Percentiles rank a stretch among this genome's conserved stretches.
These are phyloP conservation scores for Globisporangium rhizosaccharum DNA, from an alignment of 352 stramenopile genomes.

Conservation along the genomic window DNA sequence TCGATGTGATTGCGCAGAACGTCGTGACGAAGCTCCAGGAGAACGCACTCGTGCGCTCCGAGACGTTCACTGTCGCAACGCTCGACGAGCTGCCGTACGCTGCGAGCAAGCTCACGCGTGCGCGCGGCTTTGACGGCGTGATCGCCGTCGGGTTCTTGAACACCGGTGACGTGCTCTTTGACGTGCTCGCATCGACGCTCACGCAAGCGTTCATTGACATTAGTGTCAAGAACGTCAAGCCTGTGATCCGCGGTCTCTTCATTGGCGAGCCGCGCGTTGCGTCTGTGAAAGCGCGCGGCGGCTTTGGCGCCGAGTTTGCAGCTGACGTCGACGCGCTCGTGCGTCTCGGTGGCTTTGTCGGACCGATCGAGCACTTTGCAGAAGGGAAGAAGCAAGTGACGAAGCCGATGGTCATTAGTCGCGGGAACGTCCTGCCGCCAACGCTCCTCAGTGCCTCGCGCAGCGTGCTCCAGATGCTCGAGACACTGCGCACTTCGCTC, in stretches of 20 bases:
- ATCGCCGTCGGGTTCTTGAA: constrained; percentile 80
- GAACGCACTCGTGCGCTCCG: constrained; percentile 25
- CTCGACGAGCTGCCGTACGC: constrained; percentile 77
- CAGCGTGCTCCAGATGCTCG: constrained; percentile 52
- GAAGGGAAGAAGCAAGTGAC: constrained; percentile 32
- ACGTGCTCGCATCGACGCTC: constrained; percentile 41
- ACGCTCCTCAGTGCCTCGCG: constrained; percentile 53
- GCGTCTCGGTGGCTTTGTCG: constrained; percentile 34
- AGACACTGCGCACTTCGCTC: constrained; percentile 58
- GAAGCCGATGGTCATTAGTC: constrained; percentile 57
- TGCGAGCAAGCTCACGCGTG: constrained; percentile 71
- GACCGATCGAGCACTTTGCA: constrained; percentile 8
- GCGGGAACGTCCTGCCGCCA: constrained; percentile 64
- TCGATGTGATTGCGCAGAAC: constrained; percentile 67
- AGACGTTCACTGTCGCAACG: constrained; percentile 65
- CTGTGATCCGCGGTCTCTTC: constrained; percentile 73
- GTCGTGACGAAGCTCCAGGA: constrained; percentile 39
- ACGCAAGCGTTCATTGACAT: constrained; percentile 81
- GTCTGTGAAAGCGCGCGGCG: constrained; percentile 67
- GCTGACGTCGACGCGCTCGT: constrained; percentile 51
- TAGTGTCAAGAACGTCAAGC: constrained; percentile 74
- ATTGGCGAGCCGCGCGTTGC: constrained; percentile 67
- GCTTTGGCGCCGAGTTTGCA: constrained; percentile 64
- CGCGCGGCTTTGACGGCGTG: constrained; percentile 61
- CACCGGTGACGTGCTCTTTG: constrained; percentile 54